Evolutionary conservation across 208 protist species (phyloP).

Genomic region (Crithidia mellificae): DNA sequence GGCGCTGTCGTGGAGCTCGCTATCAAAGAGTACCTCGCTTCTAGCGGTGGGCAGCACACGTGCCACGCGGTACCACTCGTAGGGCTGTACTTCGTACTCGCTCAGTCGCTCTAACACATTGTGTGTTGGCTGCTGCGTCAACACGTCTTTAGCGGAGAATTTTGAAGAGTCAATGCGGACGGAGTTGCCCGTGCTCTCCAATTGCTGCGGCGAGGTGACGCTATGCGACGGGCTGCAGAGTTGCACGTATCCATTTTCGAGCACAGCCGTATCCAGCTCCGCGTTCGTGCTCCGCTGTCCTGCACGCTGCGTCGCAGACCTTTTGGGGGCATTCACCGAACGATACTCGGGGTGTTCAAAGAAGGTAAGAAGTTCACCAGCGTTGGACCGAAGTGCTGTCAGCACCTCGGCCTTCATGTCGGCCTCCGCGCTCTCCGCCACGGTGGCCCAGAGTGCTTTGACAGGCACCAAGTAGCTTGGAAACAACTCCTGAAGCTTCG

Average conservation of each 20-base stretch:
- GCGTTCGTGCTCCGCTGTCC: background rate
- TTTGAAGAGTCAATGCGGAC: too few relatives aligned
- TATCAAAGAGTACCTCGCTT: slow-evolving; percentile 38
- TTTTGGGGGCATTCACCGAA: background rate
- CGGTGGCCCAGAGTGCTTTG: slow-evolving; percentile 39
- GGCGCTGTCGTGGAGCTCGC: slow-evolving; percentile 42
- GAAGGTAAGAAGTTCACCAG: slow-evolving; percentile 2
- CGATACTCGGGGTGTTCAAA: slow-evolving; percentile 20
- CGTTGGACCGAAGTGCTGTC: slow-evolving; percentile 8
- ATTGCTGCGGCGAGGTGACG: too few relatives aligned
- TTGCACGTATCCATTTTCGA: slow-evolving; percentile 31
- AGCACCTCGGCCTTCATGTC: slow-evolving; percentile 10
- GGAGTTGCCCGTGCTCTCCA: too few relatives aligned
- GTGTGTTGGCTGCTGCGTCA: background rate
- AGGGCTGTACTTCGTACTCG: slow-evolving; percentile 54
- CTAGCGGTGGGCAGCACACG: slow-evolving; percentile 54
- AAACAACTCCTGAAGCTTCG: slow-evolving; percentile 38
- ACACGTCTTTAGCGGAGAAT: too few relatives aligned
- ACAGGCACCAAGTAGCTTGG: slow-evolving; percentile 66
- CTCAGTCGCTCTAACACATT: slow-evolving; percentile 23
- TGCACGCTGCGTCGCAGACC: background rate
- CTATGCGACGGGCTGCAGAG: background rate
- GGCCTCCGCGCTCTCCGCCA: slow-evolving; percentile 15
- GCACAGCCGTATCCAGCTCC: background rate
- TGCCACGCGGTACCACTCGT: slow-evolving; percentile 84